Evolutionary conservation across 805 yeast species (phyloP), one percentile per base, ranked within the genome.

Genomic region (Ogataea corticis): DNA sequence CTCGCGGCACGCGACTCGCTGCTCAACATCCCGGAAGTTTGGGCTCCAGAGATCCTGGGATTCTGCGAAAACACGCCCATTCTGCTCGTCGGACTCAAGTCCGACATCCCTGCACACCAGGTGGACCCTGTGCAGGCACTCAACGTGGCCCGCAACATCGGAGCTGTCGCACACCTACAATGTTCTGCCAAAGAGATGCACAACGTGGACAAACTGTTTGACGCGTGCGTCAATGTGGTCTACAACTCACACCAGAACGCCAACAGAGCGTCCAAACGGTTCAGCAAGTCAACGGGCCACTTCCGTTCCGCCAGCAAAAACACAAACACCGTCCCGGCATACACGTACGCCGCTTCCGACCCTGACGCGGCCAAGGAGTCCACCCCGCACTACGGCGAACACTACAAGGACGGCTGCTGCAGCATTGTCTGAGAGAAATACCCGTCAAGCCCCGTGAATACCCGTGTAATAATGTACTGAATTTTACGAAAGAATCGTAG

Each of bases 11-110:
- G 72, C 15, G 76, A 76, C 27, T 80, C 91, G 17, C 70, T 91
- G 45, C 81, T 79, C 41, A 89, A 86, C 59, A 85, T 87, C 11
- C 75, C 74, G 48, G 95, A 88, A 51, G 79, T 77, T 49, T 91
- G 98, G 98, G 78, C 79, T 33, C 96, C 96, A 1, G 98, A 91
- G 61, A 85, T 87, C 1, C 69, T 73, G 48, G 90, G 86, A 58
- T 88, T 85, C 61, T 88, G 96, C 61, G 90, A 91, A 2, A 85
- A 80, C 2, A 75, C 83, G 2, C 96, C 96, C 1, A 76, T 84
- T 14, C 63, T 89, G 21, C 67, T 92, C 29, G 89, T 88, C n/a
- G 97, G 96, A 1, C 75, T 92, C 28, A 89, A 91, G 58, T 66
- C 81, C 3, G 97, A 91, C 63, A 67, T 85, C 46, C 92, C 38